These are phyloP conservation scores for Teunomyces tritomae DNA, from an alignment of 805 yeast genomes.

Conservation along the genomic window DNA sequence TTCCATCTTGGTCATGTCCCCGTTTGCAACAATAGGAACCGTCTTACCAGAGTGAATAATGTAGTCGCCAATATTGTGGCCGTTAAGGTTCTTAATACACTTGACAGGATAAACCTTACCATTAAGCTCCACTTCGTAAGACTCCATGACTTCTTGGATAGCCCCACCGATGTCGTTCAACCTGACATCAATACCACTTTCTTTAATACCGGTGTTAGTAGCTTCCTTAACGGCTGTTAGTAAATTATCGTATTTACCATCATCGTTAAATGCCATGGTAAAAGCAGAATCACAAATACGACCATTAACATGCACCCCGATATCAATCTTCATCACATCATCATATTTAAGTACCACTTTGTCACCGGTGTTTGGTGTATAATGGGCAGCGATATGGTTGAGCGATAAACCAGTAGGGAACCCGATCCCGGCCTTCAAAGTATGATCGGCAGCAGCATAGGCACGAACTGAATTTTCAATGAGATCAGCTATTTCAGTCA, in stretches of 20 bases:
- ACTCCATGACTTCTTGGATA: conserved; percentile 95
- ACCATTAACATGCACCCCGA: conserved; percentile 96
- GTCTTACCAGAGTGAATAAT: conserved; percentile 92
- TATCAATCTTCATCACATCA: conserved; percentile 95
- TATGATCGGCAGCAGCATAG: conserved; percentile 64
- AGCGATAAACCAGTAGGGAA: conserved; percentile 97
- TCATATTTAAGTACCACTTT: conserved; percentile 74
- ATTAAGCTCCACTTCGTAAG: conserved; percentile 86
- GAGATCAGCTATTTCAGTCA: conserved; percentile 84
- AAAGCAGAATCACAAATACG: conserved; percentile 93
- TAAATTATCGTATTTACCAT: conserved; percentile 75
- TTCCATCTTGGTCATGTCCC: conserved; percentile 96
- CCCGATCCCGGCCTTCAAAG: conserved; percentile 80
- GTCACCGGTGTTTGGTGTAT: conserved; percentile 96
- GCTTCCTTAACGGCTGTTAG: conserved; percentile 88
- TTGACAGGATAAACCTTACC: conserved; percentile 85
- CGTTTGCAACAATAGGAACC: conserved; percentile 93
- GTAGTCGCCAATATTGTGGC: conserved; percentile 86
- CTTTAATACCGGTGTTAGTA: conserved; percentile 87
- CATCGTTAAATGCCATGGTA: conserved; percentile 83
- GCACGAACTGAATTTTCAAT: conserved; percentile 83
- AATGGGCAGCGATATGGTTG: conserved; percentile 96
- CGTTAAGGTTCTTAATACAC: conserved; percentile 88
- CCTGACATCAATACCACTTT: conserved; percentile 95
- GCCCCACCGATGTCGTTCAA: conserved; percentile 94